Conservation (phyloP, 2,329 filamentous ascomycete genomes). For the Chaetomium sp. region DNA sequence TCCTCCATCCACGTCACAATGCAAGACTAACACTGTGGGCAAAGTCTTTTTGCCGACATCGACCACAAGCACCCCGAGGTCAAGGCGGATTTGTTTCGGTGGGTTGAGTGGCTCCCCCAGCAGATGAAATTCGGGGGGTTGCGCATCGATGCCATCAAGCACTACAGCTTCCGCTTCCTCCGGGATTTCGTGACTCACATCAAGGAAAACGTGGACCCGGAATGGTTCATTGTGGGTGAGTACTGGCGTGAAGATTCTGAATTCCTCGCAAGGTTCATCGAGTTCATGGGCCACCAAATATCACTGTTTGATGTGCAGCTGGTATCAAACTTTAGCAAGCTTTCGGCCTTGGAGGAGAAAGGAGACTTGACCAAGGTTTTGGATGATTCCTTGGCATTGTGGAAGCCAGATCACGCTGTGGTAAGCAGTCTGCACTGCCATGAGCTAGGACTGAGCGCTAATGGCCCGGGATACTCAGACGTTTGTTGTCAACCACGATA, state of each 20-base stretch:
- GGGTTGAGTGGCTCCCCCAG: conserved; percentile 40
- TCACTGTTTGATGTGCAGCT: conserved; percentile 67
- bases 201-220: conserved; percentile 43
- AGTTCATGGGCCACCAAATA: conserved; percentile 57
- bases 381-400: conserved; percentile 56
- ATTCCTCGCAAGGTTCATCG: conserved; percentile 59
- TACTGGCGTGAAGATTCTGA: conserved; percentile 65
- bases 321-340: conserved; percentile 63
- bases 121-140: conserved; percentile 40
- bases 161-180: conserved; percentile 41
- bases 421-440: conserved; percentile 43
- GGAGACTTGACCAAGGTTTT: conserved; percentile 58
- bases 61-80: conserved; percentile 42
- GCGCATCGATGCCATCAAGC: conserved; percentile 43
- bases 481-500: conserved; percentile 70
- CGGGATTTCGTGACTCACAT: conserved; percentile 38
- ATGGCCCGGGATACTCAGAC: conserved; percentile 45
- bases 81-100: conserved; percentile 38
- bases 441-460: background rate
- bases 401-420: conserved; percentile 58
- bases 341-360: conserved; percentile 47
- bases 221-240: conserved; percentile 69
- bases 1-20: background rate
- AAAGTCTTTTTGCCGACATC: conserved; percentile 43
- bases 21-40: conserved; percentile 8